Evolutionary conservation across 2,329 filamentous ascomycete species (phyloP), one percentile per base, ranked within the genome.

Genomic region (Westerdykella ornata): DNA sequence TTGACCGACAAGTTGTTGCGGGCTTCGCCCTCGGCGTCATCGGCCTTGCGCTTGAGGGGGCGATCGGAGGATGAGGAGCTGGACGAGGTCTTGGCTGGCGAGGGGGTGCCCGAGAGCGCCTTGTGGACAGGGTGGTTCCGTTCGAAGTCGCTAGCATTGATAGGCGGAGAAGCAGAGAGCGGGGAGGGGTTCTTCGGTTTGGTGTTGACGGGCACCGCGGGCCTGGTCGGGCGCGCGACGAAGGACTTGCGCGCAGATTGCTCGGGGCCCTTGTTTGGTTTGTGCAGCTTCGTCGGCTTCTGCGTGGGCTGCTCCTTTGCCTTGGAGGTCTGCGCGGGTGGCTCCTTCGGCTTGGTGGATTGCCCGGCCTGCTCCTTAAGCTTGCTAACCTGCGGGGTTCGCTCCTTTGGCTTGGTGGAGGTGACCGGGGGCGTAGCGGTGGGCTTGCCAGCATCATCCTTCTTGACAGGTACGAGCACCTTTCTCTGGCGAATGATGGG

Each of bases 171-270:
- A 5, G 76, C 77, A 8, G 75, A 77, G 9, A 81, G 71, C 11
- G 77, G 78, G 13, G 79, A 81, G 2, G 77, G 77, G 39, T 81
- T 81, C 54, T 73, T 75, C 1, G 78, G 76, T 32, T 76, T 78
- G 45, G 69, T 78, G 65, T 68, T 62, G 17, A 60, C 43, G 19
- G 60, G 53, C 53, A 57, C 56, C 14, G 54, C 47, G n/a, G 59
- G 59, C 36, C 57, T 62, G 40, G 47, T 51, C 29, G 55, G 49
- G 22, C 48, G 59, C 44, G 44, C 42, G 19, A 48, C 50, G 34
- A 49, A 57, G 28, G 51, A 48, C 36, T 39, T 49, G 20, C 52
- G 50, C 16, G 31, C 19, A 8, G 49, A 35, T 35, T 62, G 55
- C 26, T 56, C 53, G 6, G 49, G 42, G 32, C 50, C 42, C 48